Evolutionary conservation across 139 green algal species (phyloP).

Genomic region (Chlamydomonas sp.): DNA sequence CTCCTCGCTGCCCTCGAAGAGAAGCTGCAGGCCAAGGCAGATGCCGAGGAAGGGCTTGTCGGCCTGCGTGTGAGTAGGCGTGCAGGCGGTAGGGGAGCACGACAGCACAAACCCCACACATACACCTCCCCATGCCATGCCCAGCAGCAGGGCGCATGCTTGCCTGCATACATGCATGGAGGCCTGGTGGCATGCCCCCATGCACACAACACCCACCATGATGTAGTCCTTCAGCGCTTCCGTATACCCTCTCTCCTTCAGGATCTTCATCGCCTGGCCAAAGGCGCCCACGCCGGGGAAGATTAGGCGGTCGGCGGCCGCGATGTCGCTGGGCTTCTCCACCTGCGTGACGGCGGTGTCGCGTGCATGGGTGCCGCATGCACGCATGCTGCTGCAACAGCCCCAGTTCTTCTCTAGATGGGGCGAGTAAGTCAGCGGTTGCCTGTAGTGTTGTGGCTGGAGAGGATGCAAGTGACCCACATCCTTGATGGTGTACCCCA

Average conservation of each 20-base stretch:
- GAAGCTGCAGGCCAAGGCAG: conserved; percentile 94
- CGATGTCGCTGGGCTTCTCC: conserved; percentile 61
- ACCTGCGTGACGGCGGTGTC: conserved; percentile 41
- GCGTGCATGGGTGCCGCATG: neutral
- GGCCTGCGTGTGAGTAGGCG: conserved; percentile 27
- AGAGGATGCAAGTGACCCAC: conserved; percentile 41
- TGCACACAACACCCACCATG: conserved; percentile 27
- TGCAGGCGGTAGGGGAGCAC: neutral
- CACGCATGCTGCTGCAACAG: neutral
- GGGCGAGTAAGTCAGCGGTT: no score
- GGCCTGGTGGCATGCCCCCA: neutral
- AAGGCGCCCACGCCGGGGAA: conserved; percentile 96
- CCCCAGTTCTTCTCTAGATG: neutral
- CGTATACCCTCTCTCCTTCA: conserved; percentile 59
- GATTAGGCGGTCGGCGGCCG: conserved; percentile 67
- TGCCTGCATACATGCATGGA: conserved; percentile 1
- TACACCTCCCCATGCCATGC: neutral
- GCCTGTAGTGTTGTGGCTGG: no score
- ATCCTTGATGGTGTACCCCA: conserved; percentile 87
- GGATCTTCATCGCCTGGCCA: conserved; percentile 76
- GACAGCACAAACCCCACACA: neutral
- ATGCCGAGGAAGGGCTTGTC: conserved; percentile 91
- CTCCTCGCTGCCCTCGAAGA: conserved; percentile 97
- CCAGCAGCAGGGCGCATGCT: neutral
- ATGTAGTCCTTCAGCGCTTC: conserved; percentile 82